Base-by-base conservation (phyloP, 1,284 basidiomycete species). In the Pyrrhoderma lamaoense region DNA sequence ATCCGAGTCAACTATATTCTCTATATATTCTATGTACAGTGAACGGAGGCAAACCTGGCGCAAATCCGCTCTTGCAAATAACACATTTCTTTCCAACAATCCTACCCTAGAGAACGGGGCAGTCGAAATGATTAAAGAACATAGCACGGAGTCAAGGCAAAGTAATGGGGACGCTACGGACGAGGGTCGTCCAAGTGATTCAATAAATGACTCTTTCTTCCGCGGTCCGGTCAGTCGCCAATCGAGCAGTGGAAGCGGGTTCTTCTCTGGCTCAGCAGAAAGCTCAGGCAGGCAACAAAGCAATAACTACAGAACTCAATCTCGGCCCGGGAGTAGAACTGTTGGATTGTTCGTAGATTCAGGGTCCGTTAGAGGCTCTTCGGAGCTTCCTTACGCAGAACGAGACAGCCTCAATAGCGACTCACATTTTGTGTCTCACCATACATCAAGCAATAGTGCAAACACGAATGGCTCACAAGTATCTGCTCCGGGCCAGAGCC, bases 21-120 rank as follows among this genome's bases (percentile, higher is more conserved):
- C 83, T 52, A 89, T 89, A 51, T 89, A 86, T 64, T 86, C 82
- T 46, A 89, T 88, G 85, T 89, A 88, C 64, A 74, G 74, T 43
- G 75, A 77, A 22, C 52, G 51, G 14, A 52, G 50, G 38, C 40
- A 58, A 36, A 52, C 48, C 53, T 45, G 45, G 45, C 45, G 37
- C 38, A 49, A 48, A 49, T 49, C 42, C 46, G 48, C 49, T 50
- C 46, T 42, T 31, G 46, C 51, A 38, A 49, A 49, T 51, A 51
- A 47, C 42, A 27, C 53, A 34, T 7, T 40, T 5, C 16, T 31
- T 31, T 31, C 27, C 27, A 31, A 31, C 11, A 5, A 31, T 5
- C 27, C 27, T 31, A 31, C 36, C 23, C 39, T 40, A 31, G 18
- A 22, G 19, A 11, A 13, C 19, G 16, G 38, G 47, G 18, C 36